A percentile compares a stretch with the other conserved stretches of the same genome.
Evolutionary conservation across 345 rosid species (phyloP).

Genomic region (Streptanthus diversifolius): DNA sequence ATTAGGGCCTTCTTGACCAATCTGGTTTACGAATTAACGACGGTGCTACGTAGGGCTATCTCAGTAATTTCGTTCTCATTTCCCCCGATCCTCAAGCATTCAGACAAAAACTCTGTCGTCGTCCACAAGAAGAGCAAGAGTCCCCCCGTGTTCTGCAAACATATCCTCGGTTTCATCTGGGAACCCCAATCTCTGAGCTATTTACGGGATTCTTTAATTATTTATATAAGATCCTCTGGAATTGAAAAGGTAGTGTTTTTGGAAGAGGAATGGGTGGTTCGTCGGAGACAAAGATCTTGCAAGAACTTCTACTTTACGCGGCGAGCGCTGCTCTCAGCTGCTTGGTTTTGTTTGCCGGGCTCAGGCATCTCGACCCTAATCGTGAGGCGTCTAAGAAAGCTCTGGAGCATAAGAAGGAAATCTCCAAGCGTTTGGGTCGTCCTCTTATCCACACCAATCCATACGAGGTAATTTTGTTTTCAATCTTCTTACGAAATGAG

Average conservation of each 20-base stretch:
- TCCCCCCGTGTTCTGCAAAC: background rate
- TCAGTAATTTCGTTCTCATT: background rate
- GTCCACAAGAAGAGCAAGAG: constrained; percentile 20
- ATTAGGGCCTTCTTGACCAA: background rate
- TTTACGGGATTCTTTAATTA: background rate
- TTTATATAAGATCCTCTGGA: background rate
- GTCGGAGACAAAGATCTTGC: constrained; percentile 72
- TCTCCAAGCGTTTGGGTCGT: constrained; percentile 84
- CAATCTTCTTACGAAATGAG: background rate
- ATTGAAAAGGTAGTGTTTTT: background rate
- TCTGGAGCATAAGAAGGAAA: constrained; percentile 86
- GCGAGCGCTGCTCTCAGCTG: constrained; percentile 97
- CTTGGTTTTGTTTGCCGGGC: constrained; percentile 79
- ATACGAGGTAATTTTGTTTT: constrained; percentile 56
- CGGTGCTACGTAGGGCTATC: constrained; percentile 18
- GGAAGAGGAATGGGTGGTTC: constrained; percentile 46
- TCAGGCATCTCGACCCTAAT: constrained; percentile 85
- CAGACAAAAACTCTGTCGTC: constrained; percentile 16
- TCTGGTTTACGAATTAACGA: background rate
- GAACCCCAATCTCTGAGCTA: background rate
- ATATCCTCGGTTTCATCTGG: background rate
- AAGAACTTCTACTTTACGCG: constrained; percentile 77
- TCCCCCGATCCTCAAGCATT: constrained; percentile 21
- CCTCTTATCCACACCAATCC: constrained; percentile 86
- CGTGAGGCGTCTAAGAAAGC: constrained; percentile 91